Conservation (phyloP, 495 filamentous ascomycete genomes). For the Aspergillus bridgeri region DNA sequence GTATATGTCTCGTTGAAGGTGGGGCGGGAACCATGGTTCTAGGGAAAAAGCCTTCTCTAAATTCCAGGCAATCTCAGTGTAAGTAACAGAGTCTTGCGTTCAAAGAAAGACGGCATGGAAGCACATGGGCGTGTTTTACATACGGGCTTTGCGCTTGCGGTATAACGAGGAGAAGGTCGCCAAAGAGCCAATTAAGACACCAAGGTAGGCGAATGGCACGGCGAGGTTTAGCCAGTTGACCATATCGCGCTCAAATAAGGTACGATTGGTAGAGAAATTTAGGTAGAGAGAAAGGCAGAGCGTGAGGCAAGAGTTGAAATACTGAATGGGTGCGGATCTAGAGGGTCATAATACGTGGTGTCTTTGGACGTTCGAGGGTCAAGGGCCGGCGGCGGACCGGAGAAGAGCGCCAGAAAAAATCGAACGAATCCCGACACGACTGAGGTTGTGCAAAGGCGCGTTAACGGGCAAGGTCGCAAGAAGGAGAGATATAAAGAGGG, state of each 20-base stretch:
- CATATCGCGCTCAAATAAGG: constrained; percentile 29
- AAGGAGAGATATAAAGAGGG: constrained; percentile 8
- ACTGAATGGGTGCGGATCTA: neutral
- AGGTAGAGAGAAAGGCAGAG: neutral
- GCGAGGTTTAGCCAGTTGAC: constrained; percentile 78
- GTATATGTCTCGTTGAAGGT: constrained; percentile 91
- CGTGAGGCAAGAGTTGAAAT: neutral
- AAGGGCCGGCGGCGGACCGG: neutral
- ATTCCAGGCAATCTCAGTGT: neutral
- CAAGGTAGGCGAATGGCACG: constrained; percentile 82
- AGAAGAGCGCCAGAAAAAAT: neutral
- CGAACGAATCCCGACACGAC: neutral
- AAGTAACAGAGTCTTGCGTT: neutral
- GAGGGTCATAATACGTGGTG: constrained; percentile 1
- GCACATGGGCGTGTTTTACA: constrained; percentile 26
- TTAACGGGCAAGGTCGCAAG: neutral
- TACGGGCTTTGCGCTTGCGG: constrained; percentile 86
- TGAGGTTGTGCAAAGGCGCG: neutral
- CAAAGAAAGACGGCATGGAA: neutral
- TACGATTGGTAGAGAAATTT: neutral
- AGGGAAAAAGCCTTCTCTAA: constrained; percentile 72
- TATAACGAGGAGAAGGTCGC: constrained; percentile 90
- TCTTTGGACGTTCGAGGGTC: neutral
- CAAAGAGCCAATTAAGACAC: constrained; percentile 80
- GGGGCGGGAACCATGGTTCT: constrained; percentile 87